Evolutionary conservation across 2,329 filamentous ascomycete genomes (phyloP).

Genomic region (Aspergillus aculeatus): DNA sequence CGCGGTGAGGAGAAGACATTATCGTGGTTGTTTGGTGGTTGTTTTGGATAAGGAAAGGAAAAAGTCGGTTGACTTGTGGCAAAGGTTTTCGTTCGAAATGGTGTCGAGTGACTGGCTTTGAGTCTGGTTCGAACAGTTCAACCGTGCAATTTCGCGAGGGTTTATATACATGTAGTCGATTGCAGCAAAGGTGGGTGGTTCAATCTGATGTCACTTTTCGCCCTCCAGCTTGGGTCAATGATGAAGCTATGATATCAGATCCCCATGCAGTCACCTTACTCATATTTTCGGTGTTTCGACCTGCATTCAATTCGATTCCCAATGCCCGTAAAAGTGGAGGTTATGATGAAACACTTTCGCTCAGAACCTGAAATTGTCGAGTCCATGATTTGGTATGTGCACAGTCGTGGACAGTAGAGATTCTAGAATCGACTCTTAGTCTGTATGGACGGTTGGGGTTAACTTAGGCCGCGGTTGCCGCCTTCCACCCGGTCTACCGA

Average conservation of each 20-base stretch:
- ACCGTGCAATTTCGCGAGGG: too few relatives aligned
- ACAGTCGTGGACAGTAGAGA: not conserved
- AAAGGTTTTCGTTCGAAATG: not conserved
- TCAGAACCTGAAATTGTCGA: not conserved
- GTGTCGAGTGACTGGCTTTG: not conserved
- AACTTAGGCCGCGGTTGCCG: too few relatives aligned
- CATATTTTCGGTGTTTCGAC: not conserved
- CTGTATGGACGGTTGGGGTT: too few relatives aligned
- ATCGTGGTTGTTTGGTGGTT: not conserved
- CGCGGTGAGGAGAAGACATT: conserved; percentile 28
- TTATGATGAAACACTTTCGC: not conserved
- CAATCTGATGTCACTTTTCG: conserved; percentile 13
- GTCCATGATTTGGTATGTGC: too few relatives aligned
- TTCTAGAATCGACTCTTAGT: not conserved
- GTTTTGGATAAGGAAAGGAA: not conserved
- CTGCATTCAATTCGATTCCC: not conserved
- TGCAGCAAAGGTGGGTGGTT: not conserved
- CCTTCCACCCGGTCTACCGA: too few relatives aligned
- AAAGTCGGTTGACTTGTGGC: not conserved
- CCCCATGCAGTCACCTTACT: not conserved
- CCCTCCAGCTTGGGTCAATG: conserved; percentile 1
- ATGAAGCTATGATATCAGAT: conserved; percentile 17
- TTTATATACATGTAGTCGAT: conserved; percentile 1
- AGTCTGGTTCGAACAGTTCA: not conserved
- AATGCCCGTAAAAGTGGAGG: not conserved